Percentiles rank a stretch among this genome's conserved stretches.
These are phyloP conservation scores for Funneliformis caledonium DNA, from an alignment of 371 early-diverging fungal species.

Conservation along the genomic window DNA sequence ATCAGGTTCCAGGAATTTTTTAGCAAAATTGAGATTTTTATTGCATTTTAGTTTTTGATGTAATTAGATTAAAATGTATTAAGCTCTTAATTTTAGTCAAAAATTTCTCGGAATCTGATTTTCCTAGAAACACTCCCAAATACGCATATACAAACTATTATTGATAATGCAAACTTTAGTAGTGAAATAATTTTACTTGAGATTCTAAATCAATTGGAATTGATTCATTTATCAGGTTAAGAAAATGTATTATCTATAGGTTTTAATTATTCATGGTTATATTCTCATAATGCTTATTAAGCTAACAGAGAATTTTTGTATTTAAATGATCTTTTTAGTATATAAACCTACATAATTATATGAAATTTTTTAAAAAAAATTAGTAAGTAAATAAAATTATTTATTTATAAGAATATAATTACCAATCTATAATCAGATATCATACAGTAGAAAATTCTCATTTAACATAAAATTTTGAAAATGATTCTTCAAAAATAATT, in stretches of 20 bases:
- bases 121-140: no score
- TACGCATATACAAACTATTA: background rate
- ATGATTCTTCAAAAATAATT: background rate
- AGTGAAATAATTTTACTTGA: background rate
- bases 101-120: no score
- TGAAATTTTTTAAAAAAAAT: no score
- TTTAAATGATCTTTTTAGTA: background rate
- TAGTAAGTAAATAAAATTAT: no score
- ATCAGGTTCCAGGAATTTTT: no score
- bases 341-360: background rate
- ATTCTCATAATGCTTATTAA: background rate
- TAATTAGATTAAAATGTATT: no score
- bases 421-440: background rate
- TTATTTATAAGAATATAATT: background rate
- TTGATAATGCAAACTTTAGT: background rate
- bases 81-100: no score
- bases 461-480: background rate
- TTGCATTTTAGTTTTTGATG: no score
- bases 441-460: background rate
- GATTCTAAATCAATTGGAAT: background rate
- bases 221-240: background rate
- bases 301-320: constrained; percentile 1
- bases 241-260: background rate
- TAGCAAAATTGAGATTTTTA: no score
- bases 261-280: background rate